phyloP scores from a whole-genome alignment of 108 stramenopile genomes.

The Discostella stelligeroides region DNA sequence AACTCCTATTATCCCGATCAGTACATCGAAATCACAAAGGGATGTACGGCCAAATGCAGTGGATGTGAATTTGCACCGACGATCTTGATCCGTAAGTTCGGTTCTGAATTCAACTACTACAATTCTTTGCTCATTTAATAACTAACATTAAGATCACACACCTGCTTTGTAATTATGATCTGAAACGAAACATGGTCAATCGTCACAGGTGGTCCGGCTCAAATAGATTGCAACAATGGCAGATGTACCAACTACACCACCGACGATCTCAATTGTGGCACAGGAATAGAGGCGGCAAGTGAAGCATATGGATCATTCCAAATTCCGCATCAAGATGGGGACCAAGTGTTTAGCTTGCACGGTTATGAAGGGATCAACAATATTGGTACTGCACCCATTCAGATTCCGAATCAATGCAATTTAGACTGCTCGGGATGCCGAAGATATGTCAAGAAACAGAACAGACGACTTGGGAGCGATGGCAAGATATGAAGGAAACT shows the following conservation, averaged over 20 bases:
- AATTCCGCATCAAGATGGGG: not conserved
- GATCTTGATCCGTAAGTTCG: not conserved
- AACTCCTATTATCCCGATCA: not conserved
- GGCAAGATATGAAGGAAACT: too few relatives aligned
- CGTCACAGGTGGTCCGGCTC: not conserved
- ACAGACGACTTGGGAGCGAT: too few relatives aligned
- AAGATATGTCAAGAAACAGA: too few relatives aligned
- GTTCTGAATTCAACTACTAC: too few relatives aligned
- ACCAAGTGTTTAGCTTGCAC: not conserved
- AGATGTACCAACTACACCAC: not conserved
- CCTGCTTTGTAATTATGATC: too few relatives aligned
- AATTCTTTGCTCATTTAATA: too few relatives aligned
- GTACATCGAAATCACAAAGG: not conserved
- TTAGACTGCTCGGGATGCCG: not conserved
- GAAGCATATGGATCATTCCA: not conserved
- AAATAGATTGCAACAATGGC: not conserved
- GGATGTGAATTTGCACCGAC: not conserved
- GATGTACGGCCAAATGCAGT: not conserved
- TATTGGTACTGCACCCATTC: not conserved
- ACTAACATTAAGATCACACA: too few relatives aligned
- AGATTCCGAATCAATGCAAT: not conserved
- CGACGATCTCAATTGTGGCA: not conserved
- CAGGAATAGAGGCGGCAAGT: not conserved
- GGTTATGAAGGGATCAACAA: not conserved
- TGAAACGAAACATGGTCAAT: too few relatives aligned